Evolutionary conservation across 140 eudicot species (phyloP), one percentile per base, ranked within the genome.

Genomic region (Senecio squalidus): DNA sequence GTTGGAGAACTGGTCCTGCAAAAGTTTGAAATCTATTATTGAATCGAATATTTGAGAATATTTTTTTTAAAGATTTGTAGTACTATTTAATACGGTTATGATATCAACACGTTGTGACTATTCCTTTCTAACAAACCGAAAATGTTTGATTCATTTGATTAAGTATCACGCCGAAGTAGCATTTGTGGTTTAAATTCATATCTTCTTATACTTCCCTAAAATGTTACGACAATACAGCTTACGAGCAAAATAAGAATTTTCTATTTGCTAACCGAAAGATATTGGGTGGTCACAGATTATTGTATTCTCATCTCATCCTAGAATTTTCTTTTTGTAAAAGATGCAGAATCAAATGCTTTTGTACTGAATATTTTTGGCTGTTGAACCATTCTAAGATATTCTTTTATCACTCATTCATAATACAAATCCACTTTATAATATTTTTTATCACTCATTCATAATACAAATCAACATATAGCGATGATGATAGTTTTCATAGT

Each of bases 1-100:
- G 64, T 51, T 61, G 75, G 69, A 70, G 63, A 41, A 59, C 18
- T 48, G 74, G 62, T 69, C 69, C 69, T 50, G 25, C 11, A 47
- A 38, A 58, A 68, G 52, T 13, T 31, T 24, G 61, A 47, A 53
- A 53, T 71, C 25, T 62, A 62, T 10, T 31, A 45, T 14, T 21
- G 16, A 5, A 29, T 41, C 14, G 29, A 9, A 55, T 67, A 67
- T 44, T 45, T 45, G 20, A 22, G n/a, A 9, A 33, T 33, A 33
- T 33, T 33, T 7, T n/a, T n/a, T n/a, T n/a, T n/a, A n/a, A n/a
- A n/a, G n/a, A n/a, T n/a, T n/a, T n/a, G n/a, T n/a, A n/a, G n/a
- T n/a, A n/a, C n/a, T n/a, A n/a, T n/a, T n/a, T n/a, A n/a, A n/a
- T n/a, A n/a, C n/a, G n/a, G n/a, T n/a, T n/a, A n/a, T n/a, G n/a